phyloP scores from a whole-genome alignment of 176 grass and related monocot species.

The Ensete glaucum region DNA sequence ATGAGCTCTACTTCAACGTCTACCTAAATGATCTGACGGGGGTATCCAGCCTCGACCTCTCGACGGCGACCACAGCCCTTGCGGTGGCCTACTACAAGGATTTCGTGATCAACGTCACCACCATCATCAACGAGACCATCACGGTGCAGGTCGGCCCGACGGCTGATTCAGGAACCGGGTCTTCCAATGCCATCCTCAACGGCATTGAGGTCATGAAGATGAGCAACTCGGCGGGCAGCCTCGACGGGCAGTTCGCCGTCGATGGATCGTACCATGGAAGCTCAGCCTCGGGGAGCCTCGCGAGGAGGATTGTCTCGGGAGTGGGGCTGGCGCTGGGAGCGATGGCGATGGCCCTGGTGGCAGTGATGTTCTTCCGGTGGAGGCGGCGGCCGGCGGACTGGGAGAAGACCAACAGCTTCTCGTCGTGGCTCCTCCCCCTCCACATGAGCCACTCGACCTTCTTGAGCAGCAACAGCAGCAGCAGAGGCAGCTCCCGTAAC shows the following conservation, averaged over 20 bases:
- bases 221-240: constrained; percentile 13
- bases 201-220: constrained; percentile 17
- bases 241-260: not conserved
- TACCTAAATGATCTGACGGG: not conserved
- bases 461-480: not conserved
- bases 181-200: constrained; percentile 2
- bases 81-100: constrained; percentile 12
- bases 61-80: not conserved
- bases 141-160: constrained; percentile 4
- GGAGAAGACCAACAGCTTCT: not conserved
- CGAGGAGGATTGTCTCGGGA: not conserved
- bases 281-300: not conserved
- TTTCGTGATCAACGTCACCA: not conserved
- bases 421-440: constrained; percentile 9
- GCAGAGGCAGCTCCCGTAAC: not conserved
- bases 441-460: not conserved
- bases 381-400: constrained; percentile 1
- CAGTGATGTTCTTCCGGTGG: constrained; percentile 1
- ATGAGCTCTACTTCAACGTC: constrained; percentile 21
- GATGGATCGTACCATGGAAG: not conserved
- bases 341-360: not conserved
- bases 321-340: constrained; percentile 1
- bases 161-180: not conserved
- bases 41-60: constrained; percentile 8
- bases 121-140: not conserved